These are phyloP conservation scores for Xylaria polymorpha DNA, from an alignment of 2,329 filamentous ascomycete species.

Conservation along the genomic window DNA sequence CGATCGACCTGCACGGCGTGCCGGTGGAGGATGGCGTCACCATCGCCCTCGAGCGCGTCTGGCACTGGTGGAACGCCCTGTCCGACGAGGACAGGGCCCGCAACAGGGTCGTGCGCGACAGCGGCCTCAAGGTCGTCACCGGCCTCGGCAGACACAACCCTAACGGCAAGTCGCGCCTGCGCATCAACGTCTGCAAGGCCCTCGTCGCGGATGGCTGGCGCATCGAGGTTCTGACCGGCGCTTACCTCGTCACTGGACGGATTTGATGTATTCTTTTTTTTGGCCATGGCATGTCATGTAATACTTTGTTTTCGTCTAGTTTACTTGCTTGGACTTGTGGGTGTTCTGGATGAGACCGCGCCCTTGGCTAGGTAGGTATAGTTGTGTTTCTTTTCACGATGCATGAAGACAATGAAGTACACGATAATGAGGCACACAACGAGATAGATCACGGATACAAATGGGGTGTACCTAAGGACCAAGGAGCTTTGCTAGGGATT, in stretches of 20 bases:
- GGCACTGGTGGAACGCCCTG: slow-evolving; percentile 79
- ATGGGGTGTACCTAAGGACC: neutral
- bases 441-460: neutral
- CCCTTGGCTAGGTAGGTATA: neutral
- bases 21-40: slow-evolving; percentile 82
- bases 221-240: slow-evolving; percentile 76
- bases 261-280: slow-evolving; percentile 41
- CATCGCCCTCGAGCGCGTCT: slow-evolving; percentile 76
- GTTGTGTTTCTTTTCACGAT: neutral
- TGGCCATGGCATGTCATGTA: neutral
- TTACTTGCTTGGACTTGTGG: neutral
- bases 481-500: neutral
- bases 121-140: slow-evolving; percentile 79
- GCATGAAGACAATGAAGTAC: neutral
- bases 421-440: neutral
- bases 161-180: slow-evolving; percentile 79
- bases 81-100: slow-evolving; percentile 74
- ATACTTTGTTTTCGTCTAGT: neutral
- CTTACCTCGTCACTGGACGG: slow-evolving; percentile 75
- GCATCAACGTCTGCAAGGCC: slow-evolving; percentile 81
- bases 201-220: slow-evolving; percentile 86
- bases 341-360: neutral
- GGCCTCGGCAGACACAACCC: slow-evolving; percentile 83
- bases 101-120: slow-evolving; percentile 62
- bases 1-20: slow-evolving; percentile 86